phyloP scores from a whole-genome alignment of 202 grass and related monocot species.

The Setaria italica region DNA sequence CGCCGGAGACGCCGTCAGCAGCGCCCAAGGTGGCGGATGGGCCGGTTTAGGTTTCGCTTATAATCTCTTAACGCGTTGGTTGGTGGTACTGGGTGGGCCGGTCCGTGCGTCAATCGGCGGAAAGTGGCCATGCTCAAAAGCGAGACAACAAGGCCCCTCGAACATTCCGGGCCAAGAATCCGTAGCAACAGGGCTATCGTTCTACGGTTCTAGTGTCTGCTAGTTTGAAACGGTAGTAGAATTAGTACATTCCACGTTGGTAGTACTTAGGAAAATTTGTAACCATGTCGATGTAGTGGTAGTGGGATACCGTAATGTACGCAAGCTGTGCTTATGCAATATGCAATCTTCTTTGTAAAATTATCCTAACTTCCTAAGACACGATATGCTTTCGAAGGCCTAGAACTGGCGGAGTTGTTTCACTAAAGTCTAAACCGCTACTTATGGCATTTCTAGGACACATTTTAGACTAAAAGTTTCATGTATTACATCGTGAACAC shows the following conservation, averaged over 20 bases:
- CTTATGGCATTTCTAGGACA: too few relatives aligned
- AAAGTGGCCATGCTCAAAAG: not conserved
- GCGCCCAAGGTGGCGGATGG: not conserved
- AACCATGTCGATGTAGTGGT: not conserved
- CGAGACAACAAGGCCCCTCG: not conserved
- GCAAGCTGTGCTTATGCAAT: not conserved
- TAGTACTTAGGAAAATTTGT: not conserved
- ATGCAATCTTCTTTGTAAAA: not conserved
- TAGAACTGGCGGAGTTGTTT: too few relatives aligned
- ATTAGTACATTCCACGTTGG: too few relatives aligned
- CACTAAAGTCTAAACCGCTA: too few relatives aligned
- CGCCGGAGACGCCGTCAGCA: not conserved
- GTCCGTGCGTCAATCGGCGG: not conserved
- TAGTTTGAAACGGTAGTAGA: not conserved
- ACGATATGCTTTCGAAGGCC: too few relatives aligned
- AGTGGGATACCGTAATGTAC: not conserved
- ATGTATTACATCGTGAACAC: too few relatives aligned
- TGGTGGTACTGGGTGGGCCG: not conserved
- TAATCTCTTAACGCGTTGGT: not conserved
- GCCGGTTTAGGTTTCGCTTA: not conserved
- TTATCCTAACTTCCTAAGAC: too few relatives aligned
- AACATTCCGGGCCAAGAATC: not conserved
- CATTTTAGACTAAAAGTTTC: too few relatives aligned
- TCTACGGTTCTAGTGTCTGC: not conserved
- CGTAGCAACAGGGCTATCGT: not conserved